These are phyloP conservation scores for Hyaloscypha hepaticicola DNA, from an alignment of 495 filamentous ascomycete species.

Conservation along the genomic window DNA sequence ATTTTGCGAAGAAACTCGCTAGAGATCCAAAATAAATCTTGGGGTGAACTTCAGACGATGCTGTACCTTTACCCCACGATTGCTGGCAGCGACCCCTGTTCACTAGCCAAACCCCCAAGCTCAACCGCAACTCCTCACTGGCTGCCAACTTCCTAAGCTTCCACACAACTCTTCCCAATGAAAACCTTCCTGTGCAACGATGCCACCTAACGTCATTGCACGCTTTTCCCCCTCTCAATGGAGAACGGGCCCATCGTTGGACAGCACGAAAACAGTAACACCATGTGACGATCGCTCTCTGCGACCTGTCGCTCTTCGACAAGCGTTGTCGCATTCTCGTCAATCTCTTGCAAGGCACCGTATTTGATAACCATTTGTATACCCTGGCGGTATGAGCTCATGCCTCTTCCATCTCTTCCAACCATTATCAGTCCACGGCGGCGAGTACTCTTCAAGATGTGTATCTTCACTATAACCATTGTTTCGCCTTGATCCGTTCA, in stretches of 20 bases:
- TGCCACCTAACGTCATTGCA: background rate
- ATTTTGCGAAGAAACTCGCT: too few relatives aligned
- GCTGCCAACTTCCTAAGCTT: constrained; percentile 15
- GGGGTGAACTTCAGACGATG: too few relatives aligned
- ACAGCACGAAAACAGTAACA: background rate
- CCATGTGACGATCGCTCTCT: background rate
- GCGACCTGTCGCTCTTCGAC: background rate
- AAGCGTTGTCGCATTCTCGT: background rate
- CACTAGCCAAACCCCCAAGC: background rate
- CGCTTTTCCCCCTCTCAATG: background rate
- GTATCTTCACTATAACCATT: background rate
- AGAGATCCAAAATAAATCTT: too few relatives aligned
- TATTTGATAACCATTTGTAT: background rate
- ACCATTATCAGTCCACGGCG: background rate
- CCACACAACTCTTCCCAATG: background rate
- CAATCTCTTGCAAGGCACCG: background rate
- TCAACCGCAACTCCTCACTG: background rate
- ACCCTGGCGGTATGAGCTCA: constrained; percentile 10
- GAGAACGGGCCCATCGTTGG: background rate
- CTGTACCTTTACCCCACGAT: too few relatives aligned
- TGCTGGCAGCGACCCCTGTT: background rate
- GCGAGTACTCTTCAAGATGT: background rate
- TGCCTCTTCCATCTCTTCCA: background rate
- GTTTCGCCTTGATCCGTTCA: background rate
- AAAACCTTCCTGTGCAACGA: background rate